Percentiles rank a stretch among this genome's conserved stretches.
Conservation (phyloP, 2,329 filamentous ascomycete genomes). For the Zelopaecilomyces penicillatus region DNA sequence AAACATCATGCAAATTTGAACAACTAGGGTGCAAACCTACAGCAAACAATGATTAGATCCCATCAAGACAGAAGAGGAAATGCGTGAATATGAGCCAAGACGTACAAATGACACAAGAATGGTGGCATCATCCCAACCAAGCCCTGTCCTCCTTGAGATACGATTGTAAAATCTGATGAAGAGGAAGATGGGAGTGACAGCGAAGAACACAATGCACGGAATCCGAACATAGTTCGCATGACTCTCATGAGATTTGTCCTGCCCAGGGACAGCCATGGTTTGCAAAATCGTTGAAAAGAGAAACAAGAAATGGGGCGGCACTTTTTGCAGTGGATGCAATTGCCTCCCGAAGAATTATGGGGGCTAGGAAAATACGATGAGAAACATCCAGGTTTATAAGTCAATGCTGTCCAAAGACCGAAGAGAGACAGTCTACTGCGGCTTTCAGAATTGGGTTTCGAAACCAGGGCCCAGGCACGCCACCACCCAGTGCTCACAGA, state of each 20-base stretch:
- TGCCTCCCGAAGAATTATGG: no score
- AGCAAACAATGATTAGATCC: no score
- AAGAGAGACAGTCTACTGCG: no score
- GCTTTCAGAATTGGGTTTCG: no score
- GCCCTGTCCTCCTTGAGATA: constrained; percentile 24
- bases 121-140: constrained; percentile 35
- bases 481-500: no score
- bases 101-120: constrained; percentile 34
- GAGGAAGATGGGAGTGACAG: constrained; percentile 33
- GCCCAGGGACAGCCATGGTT: neutral
- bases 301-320: no score
- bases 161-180: constrained; percentile 32
- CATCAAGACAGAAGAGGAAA: neutral
- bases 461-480: no score
- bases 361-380: no score
- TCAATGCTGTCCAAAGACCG: no score
- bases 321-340: no score
- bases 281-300: neutral
- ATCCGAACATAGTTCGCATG: constrained; percentile 29
- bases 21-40: constrained; percentile 27
- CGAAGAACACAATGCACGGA: constrained; percentile 35
- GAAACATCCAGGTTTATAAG: no score
- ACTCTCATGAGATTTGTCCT: constrained; percentile 18
- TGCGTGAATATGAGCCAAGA: neutral
- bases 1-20: constrained; percentile 31